Evolutionary conservation across 352 stramenopile genomes (phyloP).

Genomic region (Globisporangium nagaii): DNA sequence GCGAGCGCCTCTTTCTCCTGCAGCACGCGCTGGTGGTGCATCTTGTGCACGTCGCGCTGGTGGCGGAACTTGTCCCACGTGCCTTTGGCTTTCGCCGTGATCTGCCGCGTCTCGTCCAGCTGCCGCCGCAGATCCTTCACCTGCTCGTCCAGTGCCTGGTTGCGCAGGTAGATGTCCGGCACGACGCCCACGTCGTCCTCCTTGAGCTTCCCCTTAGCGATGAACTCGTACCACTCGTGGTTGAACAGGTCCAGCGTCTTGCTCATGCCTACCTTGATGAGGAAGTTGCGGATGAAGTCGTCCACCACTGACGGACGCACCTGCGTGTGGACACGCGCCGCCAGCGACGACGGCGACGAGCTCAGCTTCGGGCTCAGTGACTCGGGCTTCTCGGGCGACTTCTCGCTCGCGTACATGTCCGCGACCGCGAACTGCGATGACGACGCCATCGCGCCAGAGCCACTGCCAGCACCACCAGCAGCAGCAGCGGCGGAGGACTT

Average conservation of each 20-base stretch:
- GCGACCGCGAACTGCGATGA: conserved; percentile 10
- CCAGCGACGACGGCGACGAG: background rate
- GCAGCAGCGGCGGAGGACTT: conserved; percentile 33
- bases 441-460: conserved; percentile 9
- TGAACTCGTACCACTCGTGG: conserved; percentile 94
- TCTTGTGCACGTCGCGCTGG: conserved; percentile 93
- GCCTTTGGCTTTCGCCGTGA: conserved; percentile 87
- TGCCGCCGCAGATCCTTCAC: conserved; percentile 80
- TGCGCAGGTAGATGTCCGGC: conserved; percentile 93
- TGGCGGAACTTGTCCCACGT: conserved; percentile 96
- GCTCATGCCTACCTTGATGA: conserved; percentile 91
- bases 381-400: conserved; percentile 13
- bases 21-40: conserved; percentile 94
- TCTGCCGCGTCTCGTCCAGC: conserved; percentile 84
- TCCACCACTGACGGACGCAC: conserved; percentile 87
- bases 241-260: conserved; percentile 93
- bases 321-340: conserved; percentile 50
- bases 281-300: conserved; percentile 94
- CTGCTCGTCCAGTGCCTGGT: conserved; percentile 89
- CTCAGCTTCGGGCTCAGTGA: background rate
- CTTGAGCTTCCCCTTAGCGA: conserved; percentile 88
- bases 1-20: conserved; percentile 94
- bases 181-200: conserved; percentile 89
- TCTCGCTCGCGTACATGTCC: conserved; percentile 7
- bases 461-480: conserved; percentile 10